Percentiles rank a stretch among this genome's conserved stretches.
phyloP scores from a whole-genome alignment of 192 early-diverging fungal genomes.

The Geranomyces variabilis region DNA sequence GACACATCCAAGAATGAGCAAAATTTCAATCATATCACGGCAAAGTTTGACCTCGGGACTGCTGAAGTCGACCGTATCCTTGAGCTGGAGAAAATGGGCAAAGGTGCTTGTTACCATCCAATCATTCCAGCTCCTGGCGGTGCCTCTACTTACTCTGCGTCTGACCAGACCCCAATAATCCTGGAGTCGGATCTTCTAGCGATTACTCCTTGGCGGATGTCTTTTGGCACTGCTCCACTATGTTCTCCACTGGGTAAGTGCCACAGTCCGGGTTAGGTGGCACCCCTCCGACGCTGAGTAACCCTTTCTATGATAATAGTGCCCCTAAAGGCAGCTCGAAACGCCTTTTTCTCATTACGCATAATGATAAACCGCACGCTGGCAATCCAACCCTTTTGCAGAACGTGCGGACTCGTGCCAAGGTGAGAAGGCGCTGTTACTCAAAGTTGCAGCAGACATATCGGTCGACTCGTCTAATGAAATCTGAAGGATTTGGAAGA shows the following conservation, averaged over 20 bases:
- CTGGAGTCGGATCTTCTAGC: conserved; percentile 48
- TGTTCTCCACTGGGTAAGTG: conserved; percentile 63
- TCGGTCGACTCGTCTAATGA: too few species aligned
- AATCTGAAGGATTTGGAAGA: conserved; percentile 60
- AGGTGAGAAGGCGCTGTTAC: conserved; percentile 41
- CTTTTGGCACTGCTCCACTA: conserved; percentile 63
- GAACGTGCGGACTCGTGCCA: conserved; percentile 54
- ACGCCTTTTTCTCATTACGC: conserved; percentile 75
- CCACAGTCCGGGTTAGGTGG: too few species aligned
- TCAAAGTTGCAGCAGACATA: too few species aligned
- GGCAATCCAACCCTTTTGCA: conserved; percentile 49
- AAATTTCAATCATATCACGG: conserved; percentile 61
- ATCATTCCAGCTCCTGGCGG: too few species aligned
- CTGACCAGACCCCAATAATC: background rate
- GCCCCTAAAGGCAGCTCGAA: conserved; percentile 55
- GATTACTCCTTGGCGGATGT: conserved; percentile 64
- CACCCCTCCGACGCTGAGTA: too few species aligned
- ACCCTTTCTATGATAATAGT: conserved; percentile 15
- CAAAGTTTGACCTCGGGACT: conserved; percentile 62
- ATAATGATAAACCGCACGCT: conserved; percentile 66
- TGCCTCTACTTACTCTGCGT: too few species aligned
- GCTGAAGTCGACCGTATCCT: conserved; percentile 64
- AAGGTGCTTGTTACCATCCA: conserved; percentile 42
- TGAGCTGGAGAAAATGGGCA: conserved; percentile 58
- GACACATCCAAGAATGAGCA: conserved; percentile 51